Evolutionary conservation across 2,329 filamentous ascomycete genomes (phyloP).

Genomic region (Proliferodiscus dingleyae): DNA sequence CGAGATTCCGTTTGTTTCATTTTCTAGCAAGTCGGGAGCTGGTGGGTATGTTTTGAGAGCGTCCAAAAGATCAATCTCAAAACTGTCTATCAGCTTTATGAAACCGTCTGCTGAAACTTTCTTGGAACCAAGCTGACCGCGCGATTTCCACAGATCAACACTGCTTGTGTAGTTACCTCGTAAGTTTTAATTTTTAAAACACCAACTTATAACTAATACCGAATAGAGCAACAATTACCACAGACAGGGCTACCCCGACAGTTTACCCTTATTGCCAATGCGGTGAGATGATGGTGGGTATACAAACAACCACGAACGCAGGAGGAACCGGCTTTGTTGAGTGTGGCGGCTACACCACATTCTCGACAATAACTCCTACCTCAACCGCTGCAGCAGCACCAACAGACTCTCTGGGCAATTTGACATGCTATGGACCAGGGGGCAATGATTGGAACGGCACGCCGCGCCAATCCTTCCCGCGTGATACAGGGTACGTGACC

Average conservation of each 20-base stretch:
- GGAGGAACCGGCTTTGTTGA: not conserved
- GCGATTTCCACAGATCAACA: no score
- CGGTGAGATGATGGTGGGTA: not conserved
- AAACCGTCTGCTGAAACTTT: no score
- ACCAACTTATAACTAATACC: not conserved
- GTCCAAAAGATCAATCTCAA: no score
- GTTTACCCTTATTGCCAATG: not conserved
- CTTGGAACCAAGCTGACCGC: no score
- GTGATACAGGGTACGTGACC: not conserved
- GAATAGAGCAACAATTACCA: not conserved
- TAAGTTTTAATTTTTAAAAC: not conserved
- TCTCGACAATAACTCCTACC: not conserved
- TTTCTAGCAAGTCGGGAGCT: no score
- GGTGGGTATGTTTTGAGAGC: no score
- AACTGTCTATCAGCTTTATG: no score
- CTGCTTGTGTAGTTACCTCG: not conserved
- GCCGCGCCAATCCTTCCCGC: not conserved
- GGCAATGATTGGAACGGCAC: not conserved
- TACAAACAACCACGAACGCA: not conserved
- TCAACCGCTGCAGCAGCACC: not conserved
- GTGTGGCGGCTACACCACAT: not conserved
- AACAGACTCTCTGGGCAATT: not conserved
- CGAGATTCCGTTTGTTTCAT: no score
- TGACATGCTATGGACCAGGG: not conserved
- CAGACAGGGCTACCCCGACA: not conserved